phyloP scores from a whole-genome alignment of 495 filamentous ascomycete species.

The Penicillium lagena region DNA sequence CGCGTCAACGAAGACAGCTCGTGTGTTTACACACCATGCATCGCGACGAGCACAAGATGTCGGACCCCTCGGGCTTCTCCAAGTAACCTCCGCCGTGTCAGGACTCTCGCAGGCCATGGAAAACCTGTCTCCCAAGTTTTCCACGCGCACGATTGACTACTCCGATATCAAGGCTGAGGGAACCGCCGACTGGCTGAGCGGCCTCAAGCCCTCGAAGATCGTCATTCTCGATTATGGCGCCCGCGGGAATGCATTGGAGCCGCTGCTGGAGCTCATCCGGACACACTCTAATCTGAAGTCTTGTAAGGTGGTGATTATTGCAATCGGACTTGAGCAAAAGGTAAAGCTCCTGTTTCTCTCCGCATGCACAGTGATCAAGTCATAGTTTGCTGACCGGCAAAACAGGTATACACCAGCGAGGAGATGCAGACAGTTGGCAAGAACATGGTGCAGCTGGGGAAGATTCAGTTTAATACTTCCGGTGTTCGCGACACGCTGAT shows the following conservation, averaged over 20 bases:
- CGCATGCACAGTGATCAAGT: too few relatives aligned
- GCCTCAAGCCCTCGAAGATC: slow-evolving; percentile 25
- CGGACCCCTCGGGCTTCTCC: slow-evolving; percentile 19
- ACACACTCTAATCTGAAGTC: not conserved
- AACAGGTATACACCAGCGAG: slow-evolving; percentile 16
- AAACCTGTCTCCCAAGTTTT: slow-evolving; percentile 7
- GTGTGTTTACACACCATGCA: slow-evolving; percentile 31
- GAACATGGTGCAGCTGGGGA: slow-evolving; percentile 10
- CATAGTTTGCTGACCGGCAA: too few relatives aligned
- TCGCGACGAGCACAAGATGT: slow-evolving; percentile 1
- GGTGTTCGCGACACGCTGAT: slow-evolving; percentile 31
- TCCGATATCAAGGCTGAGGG: slow-evolving; percentile 2
- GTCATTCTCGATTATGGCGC: slow-evolving; percentile 49
- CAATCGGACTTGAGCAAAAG: slow-evolving; percentile 36
- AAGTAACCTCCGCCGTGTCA: slow-evolving; percentile 18
- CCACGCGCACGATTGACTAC: slow-evolving; percentile 18
- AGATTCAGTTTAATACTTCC: slow-evolving; percentile 38
- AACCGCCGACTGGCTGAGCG: slow-evolving; percentile 11
- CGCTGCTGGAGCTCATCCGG: slow-evolving; percentile 26
- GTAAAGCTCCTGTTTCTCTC: slow-evolving; percentile 2
- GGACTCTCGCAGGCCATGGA: slow-evolving; percentile 21
- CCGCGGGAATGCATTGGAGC: slow-evolving; percentile 26
- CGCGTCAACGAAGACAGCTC: slow-evolving; percentile 45
- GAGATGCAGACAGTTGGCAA: slow-evolving; percentile 9
- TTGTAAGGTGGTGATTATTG: slow-evolving; percentile 22